Evolutionary conservation across 495 filamentous ascomycete genomes (phyloP).

Genomic region (Penicillium psychrofluorescens): DNA sequence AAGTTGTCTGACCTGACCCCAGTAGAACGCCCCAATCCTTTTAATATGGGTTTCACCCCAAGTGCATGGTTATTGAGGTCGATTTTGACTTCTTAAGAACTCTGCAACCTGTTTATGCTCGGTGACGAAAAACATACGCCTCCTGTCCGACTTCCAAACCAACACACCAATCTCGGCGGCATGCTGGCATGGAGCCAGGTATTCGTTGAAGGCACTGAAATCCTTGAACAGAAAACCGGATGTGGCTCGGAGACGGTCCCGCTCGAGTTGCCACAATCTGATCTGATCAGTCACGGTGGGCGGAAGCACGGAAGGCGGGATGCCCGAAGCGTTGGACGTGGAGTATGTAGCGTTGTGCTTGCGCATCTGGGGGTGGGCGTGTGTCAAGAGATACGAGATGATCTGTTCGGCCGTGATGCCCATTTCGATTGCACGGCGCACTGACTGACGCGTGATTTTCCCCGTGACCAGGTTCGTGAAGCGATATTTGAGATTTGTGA

Average conservation of each 20-base stretch:
- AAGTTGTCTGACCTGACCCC: no score
- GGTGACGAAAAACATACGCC: constrained; percentile 80
- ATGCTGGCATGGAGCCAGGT: constrained; percentile 64
- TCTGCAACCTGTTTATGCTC: constrained; percentile 76
- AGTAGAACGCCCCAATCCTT: no score
- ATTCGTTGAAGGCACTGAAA: constrained; percentile 70
- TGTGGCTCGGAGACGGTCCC: constrained; percentile 79
- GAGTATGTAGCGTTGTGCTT: constrained; percentile 50
- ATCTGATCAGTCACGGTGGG: constrained; percentile 98
- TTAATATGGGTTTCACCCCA: no score
- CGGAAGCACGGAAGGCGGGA: constrained; percentile 59
- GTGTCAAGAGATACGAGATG: constrained; percentile 75
- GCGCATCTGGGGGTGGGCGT: constrained; percentile 88
- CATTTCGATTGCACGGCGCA: constrained; percentile 75
- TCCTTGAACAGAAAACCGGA: constrained; percentile 85
- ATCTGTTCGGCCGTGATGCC: constrained; percentile 95
- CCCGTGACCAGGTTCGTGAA: constrained; percentile 90
- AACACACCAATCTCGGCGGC: constrained; percentile 90
- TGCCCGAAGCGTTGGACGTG: constrained; percentile 26
- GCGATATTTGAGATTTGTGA: constrained; percentile 74
- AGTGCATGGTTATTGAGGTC: constrained; percentile 5
- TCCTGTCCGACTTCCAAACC: constrained; percentile 73
- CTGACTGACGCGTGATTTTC: constrained; percentile 76
- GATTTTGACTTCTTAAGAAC: constrained; percentile 59
- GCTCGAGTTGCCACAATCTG: constrained; percentile 92